Conservation (phyloP, 805 yeast species). For the Candida incommunis region DNA sequence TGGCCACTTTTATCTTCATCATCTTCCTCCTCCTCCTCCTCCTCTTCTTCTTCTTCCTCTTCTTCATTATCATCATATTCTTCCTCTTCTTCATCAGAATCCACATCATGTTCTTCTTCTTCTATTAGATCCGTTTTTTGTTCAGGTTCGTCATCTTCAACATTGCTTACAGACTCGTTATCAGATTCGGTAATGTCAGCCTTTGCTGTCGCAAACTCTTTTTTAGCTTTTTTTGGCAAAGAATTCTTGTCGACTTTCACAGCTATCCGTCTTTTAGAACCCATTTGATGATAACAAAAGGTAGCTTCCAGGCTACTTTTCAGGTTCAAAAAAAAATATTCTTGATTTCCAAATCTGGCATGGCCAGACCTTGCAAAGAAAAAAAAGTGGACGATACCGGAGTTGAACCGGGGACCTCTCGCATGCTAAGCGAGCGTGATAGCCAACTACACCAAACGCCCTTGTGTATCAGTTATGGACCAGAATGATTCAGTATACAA, state of each 20-base stretch:
- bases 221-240: slow-evolving; percentile 6
- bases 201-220: too few relatives aligned
- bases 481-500: too few relatives aligned
- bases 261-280: background rate
- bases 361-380: background rate
- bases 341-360: background rate
- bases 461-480: slow-evolving; percentile 4
- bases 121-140: background rate
- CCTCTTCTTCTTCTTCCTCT: slow-evolving; percentile 14
- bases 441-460: slow-evolving; percentile 25
- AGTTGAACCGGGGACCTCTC: slow-evolving; percentile 25
- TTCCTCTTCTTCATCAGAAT: slow-evolving; percentile 11
- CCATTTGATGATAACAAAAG: background rate
- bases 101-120: slow-evolving; percentile 10
- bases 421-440: slow-evolving; percentile 25
- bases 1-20: slow-evolving; percentile 14
- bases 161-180: too few relatives aligned
- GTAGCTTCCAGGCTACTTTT: background rate
- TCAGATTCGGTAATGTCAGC: too few relatives aligned
- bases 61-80: slow-evolving; percentile 11
- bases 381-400: slow-evolving; percentile 23
- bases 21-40: slow-evolving; percentile 12
- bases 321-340: background rate
- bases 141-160: background rate
- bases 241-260: slow-evolving; percentile 3